Evolutionary conservation across 306 rosid genomes (phyloP).

Genomic region (Prunus campanulata): DNA sequence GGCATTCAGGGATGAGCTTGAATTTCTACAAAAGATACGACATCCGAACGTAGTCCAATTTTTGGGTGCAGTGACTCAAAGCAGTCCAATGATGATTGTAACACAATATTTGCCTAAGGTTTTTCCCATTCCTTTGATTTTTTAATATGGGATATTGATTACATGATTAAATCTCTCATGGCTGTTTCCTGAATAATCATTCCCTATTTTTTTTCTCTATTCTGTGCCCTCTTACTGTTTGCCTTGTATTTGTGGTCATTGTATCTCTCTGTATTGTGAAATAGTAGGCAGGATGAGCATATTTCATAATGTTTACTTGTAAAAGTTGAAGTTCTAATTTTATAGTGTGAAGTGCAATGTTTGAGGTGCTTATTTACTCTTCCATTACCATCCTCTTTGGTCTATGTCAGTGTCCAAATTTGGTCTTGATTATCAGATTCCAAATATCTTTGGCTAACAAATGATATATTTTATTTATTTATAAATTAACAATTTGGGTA

Average conservation of each 20-base stretch:
- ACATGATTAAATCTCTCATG: neutral
- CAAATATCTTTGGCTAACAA: neutral
- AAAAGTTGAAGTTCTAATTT: neutral
- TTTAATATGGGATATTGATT: neutral
- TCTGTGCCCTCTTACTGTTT: too few relatives aligned
- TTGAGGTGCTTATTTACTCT: neutral
- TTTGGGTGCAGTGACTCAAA: too few relatives aligned
- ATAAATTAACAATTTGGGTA: neutral
- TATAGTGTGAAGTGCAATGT: neutral
- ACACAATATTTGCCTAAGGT: too few relatives aligned
- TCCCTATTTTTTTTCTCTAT: too few relatives aligned
- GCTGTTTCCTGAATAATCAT: too few relatives aligned
- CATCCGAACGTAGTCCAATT: too few relatives aligned
- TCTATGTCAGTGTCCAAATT: neutral
- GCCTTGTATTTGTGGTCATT: too few relatives aligned
- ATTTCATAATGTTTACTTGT: neutral
- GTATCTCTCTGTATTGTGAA: neutral
- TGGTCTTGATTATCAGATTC: neutral
- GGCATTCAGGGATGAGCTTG: too few relatives aligned
- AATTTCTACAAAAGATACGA: too few relatives aligned
- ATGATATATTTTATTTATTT: neutral
- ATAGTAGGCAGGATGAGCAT: neutral
- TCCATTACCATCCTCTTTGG: neutral
- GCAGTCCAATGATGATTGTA: too few relatives aligned
- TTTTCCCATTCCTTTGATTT: too few relatives aligned